These are phyloP conservation scores for Fraxinus quadrangulata DNA, from an alignment of 257 asterid species.

Conservation along the genomic window DNA sequence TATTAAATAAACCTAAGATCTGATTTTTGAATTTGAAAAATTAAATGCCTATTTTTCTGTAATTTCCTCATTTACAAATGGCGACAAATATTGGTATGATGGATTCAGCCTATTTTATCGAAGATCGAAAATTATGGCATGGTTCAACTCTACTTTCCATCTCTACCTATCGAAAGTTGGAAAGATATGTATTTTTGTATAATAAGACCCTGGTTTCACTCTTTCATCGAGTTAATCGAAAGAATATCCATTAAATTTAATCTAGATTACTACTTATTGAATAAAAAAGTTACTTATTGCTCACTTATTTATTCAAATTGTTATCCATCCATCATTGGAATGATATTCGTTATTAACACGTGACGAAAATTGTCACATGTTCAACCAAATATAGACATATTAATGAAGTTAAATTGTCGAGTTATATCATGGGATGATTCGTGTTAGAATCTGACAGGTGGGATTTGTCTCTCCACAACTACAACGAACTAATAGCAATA, in stretches of 20 bases:
- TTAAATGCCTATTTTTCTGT: too few relatives aligned
- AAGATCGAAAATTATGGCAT: conserved; percentile 77
- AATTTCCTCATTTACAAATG: conserved; percentile 35
- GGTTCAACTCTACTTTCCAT: conserved; percentile 85
- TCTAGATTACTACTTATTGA: too few relatives aligned
- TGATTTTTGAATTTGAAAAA: too few relatives aligned
- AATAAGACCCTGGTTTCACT: conserved; percentile 9
- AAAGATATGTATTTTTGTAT: conserved; percentile 47
- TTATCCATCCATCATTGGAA: too few relatives aligned
- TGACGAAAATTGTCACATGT: too few relatives aligned
- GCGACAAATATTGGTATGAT: conserved; percentile 76
- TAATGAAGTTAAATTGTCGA: too few relatives aligned
- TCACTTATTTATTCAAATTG: too few relatives aligned
- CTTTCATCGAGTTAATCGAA: not conserved
- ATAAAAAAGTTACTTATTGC: too few relatives aligned
- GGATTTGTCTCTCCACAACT: not conserved
- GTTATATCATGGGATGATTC: not conserved
- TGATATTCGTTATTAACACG: too few relatives aligned
- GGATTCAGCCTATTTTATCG: conserved; percentile 91
- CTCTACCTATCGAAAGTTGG: conserved; percentile 85
- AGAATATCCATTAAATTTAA: too few relatives aligned
- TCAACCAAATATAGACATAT: too few relatives aligned
- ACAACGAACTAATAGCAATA: not conserved
- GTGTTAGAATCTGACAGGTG: not conserved
- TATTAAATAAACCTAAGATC: too few relatives aligned